Conservation (phyloP, 2,329 filamentous ascomycete species). For the Ilyonectria robusta region DNA sequence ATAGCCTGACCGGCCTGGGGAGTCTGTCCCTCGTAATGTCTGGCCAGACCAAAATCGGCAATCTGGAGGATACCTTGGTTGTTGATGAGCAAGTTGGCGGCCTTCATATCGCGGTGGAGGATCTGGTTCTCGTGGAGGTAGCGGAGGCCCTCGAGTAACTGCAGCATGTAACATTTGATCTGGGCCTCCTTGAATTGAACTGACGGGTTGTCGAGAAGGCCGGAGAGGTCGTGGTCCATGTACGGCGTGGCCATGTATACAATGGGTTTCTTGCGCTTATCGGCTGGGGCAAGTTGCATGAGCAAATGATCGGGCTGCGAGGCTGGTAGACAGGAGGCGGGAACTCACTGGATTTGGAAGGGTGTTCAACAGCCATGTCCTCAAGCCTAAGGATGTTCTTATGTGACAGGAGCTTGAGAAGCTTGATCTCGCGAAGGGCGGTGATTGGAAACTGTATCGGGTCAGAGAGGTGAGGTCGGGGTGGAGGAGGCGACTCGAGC, state of each 20-base stretch:
- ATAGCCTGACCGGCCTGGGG: conserved; percentile 84
- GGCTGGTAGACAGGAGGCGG: not conserved
- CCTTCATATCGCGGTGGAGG: conserved; percentile 98
- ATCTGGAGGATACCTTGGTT: conserved; percentile 95
- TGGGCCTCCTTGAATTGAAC: conserved; percentile 90
- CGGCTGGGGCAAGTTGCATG: conserved; percentile 61
- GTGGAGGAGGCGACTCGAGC: conserved; percentile 13
- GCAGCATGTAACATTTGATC: conserved; percentile 98
- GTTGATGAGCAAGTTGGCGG: conserved; percentile 96
- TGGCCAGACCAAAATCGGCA: conserved; percentile 94
- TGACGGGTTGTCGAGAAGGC: conserved; percentile 92
- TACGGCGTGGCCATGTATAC: conserved; percentile 99
- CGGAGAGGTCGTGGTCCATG: conserved; percentile 99
- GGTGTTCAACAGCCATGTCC: conserved; percentile 95
- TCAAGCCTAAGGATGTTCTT: conserved; percentile 88
- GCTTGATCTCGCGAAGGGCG: conserved; percentile 95
- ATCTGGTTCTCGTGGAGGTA: conserved; percentile 94
- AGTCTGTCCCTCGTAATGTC: conserved; percentile 89
- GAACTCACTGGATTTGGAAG: conserved; percentile 70
- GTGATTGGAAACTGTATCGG: conserved; percentile 90
- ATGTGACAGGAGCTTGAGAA: conserved; percentile 95
- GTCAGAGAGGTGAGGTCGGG: conserved; percentile 26
- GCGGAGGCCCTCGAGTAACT: conserved; percentile 88
- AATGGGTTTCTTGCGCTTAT: conserved; percentile 85
- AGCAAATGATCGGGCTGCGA: conserved; percentile 17